Base-by-base conservation (phyloP, 164 flowering plant species). In the Macadamia tetraphylla region DNA sequence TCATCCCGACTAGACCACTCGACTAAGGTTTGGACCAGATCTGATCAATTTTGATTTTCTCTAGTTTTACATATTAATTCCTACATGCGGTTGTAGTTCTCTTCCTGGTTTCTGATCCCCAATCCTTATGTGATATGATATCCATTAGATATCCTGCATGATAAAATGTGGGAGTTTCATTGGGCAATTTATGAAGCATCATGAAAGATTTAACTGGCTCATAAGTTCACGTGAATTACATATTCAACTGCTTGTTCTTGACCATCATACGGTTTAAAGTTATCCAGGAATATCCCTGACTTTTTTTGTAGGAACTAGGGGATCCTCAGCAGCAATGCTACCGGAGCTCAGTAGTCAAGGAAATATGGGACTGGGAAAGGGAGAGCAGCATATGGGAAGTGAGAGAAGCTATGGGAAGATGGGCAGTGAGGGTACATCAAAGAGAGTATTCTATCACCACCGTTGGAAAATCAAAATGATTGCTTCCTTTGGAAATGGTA, bases 351-450 rank as follows among this genome's bases (percentile, higher is more conserved):
- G 18, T 35, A 13, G 17, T 29, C 17, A 66, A 57, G 56, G 63
- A 67, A 43, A 62, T 73, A 31, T 76, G 82, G 82, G 77, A 79
- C 60, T 76, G 82, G 79, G 73, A 79, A 76, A 68, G 55, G 46
- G 75, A 76, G 65, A 79, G 81, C 70, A 71, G 64, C 17, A 56
- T 71, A 53, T 71, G 82, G 75, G 75, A 79, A 76, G 65, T 55
- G 52, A 73, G 60, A 59, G 82, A 79, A 55, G 66, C 73, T 31
- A 74, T 79, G 75, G 82, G 73, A 76, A 66, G 44, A 71, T 79
- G 82, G 82, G 82, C 71, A 46, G 6, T n/a, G 12, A 69, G 66
- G 74, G 62, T 63, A 29, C 65, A 31, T 44, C 43, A 56, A 52
- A 60, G 72, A 32, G 52, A 53, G n/a, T 31, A 49, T 18, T 31